Base-by-base conservation (phyloP, 106 monocot genomes). In the Acorus calamus region DNA sequence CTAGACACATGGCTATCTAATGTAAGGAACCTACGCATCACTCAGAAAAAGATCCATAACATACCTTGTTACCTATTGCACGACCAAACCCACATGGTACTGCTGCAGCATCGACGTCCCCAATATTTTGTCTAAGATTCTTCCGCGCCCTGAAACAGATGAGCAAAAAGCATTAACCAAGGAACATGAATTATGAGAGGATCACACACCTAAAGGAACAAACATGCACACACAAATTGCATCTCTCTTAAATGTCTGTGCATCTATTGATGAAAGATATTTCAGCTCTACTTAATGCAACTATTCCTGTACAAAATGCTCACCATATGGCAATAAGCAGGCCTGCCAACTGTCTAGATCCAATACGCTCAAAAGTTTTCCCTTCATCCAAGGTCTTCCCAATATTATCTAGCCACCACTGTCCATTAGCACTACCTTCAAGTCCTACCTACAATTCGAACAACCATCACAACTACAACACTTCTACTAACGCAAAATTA, bases 51-150 rank as follows among this genome's bases (percentile, higher is more conserved):
- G 28, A 3, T 42, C 41, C 6, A 7, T 58, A 50, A 8, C 11
- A 56, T 60, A 86, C 86, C 86, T 86, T 86, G 64, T 94, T 94
- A 46, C 93, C 93, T 73, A 94, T 83, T 61, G 89, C 86, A 67
- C 83, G 83, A 53, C 93, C 93, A 78, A 94, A 84, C 44, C 93
- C 93, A 74, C 83, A 89, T 67, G 93, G 80, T 52, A 94, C 89
- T 68, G 89, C 93, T 46, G 89, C 93, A 57, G 86, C 89, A 79
- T 94, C 93, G 79, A 94, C 77, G 76, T 94, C 93, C 73, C 89
- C 93, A 68, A 94, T 73, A 77, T 89, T 44, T 59, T 74, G 66
- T 50, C 83, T 73, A 68, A 94, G 80, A 63, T 69, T 79, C 69
- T 70, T 83, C 61, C 79, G 78, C 59, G 80, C 83, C 93, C 89